Evolutionary conservation across 352 stramenopile genomes (phyloP), one percentile per base, ranked within the genome.

Genomic region (Phytophthora cryptogea): DNA sequence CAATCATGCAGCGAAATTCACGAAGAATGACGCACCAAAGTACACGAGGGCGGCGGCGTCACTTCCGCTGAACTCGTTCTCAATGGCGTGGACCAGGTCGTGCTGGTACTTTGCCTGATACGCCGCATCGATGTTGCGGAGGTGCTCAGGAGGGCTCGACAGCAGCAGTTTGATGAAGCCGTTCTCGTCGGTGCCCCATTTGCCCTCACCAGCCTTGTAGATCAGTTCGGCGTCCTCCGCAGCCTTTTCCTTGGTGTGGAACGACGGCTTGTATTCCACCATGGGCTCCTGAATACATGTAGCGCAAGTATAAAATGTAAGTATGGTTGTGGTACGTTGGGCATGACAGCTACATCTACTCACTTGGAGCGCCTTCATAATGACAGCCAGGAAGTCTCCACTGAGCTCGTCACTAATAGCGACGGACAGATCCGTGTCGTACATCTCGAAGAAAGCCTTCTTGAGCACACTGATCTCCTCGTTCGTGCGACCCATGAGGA

Each of bases 141-240:
- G 31, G 61, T 90, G 80, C 67, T 80, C 53, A 2, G 78, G 74
- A n/a, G 81, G 80, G 48, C 77, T 89, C 9, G 76, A 53, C 40
- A 89, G 50, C 37, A 90, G 52, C 32, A 84, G 66, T 58, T 88
- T 90, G 27, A 83, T 66, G 57, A 93, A 90, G 3, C 40, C 58
- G 10, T 80, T 74, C 46, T 87, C 80, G 59, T 93, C 81, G 39
- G 81, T 93, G 49, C 81, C 81, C 78, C 78, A 90, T 63, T 90
- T 89, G 59, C 80, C 84, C 51, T 93, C 78, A 36, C 84, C 84
- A 4, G 84, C 78, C 23, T 89, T 89, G 71, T 90, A 93, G 31
- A 93, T 62, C 11, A 68, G 50, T 14, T 91, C 74, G 11, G 75
- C 80, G 41, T 91, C 72, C 33, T 83, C 72, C 26, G 76, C 74